Conservation (phyloP, 257 asterid genomes). For the Solanum arcanum region DNA sequence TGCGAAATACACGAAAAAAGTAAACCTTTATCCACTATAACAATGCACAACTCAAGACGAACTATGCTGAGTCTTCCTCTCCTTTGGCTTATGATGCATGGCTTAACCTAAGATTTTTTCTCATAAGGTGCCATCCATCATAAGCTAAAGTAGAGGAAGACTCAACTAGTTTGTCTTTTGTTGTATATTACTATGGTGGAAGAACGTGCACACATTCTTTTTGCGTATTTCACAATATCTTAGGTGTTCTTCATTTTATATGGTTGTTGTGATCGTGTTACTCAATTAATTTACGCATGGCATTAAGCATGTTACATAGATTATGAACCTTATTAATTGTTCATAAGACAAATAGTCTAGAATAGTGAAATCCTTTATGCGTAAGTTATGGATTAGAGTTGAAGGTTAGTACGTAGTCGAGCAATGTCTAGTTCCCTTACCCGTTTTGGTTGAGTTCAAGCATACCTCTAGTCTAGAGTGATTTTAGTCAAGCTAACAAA, state of each 20-base stretch:
- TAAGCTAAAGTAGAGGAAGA: background rate
- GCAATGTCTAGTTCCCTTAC: background rate
- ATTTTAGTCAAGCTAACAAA: background rate
- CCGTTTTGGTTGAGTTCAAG: background rate
- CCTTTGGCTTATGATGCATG: background rate
- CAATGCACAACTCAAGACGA: background rate
- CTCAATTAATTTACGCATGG: background rate
- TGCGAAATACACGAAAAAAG: background rate
- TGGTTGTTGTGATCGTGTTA: no score
- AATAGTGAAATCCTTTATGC: background rate
- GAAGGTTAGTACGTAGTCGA: background rate
- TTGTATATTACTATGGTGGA: background rate
- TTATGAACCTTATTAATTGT: background rate
- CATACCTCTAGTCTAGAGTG: background rate
- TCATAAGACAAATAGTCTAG: background rate
- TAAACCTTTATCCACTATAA: background rate
- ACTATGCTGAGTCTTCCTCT: background rate
- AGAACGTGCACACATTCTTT: background rate
- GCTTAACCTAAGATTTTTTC: background rate
- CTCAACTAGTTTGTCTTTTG: background rate
- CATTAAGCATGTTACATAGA: background rate
- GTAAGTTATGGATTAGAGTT: background rate
- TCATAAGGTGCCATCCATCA: background rate
- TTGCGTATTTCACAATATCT: no score
- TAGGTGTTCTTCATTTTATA: background rate